Evolutionary conservation across 2,329 filamentous ascomycete species (phyloP), one percentile per base, ranked within the genome.

Genomic region (Fusarium virguliforme): DNA sequence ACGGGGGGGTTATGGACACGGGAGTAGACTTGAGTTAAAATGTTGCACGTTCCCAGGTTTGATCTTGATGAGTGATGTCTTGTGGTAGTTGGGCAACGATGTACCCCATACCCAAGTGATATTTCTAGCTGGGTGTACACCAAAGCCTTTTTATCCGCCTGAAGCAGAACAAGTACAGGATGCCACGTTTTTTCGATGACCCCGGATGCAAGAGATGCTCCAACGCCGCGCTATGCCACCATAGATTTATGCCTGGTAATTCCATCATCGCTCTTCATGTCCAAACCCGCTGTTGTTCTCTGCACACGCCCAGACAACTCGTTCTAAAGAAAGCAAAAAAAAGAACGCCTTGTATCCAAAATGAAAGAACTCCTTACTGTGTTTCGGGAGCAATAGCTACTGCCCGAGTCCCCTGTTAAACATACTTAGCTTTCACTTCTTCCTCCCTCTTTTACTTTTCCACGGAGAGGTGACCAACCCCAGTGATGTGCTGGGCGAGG

Each of bases 401-500:
- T 51, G 64, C 62, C 51, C 62, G 62, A 48, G 48, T 51, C 59
- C 64, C 68, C 75, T 77, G 58, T 64, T 73, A 34, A 67, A 54
- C 9, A 55, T 60, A 68, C 73, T 80, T 80, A 79, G 77, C 74
- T 73, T 74, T 72, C 67, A 75, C 75, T 65, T 74, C 74, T 18
- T 56, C 65, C 71, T 58, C 79, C 18, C 18, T 18, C 18, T 18
- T 80, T 73, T 54, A 72, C 34, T 83, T 82, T 64, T 85, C 83
- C 37, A 88, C 70, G 57, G 82, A 81, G 57, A 90, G 77, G 67
- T 87, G 83, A 79, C 85, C 84, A 80, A 91, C 79, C 60, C 89
- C 89, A 18, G 88, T 90, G 60, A 90, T 90, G 30, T 89, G 72
- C 77, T 90, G 88, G 3, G 87, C 89, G 60, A 83, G 81, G 10